These are phyloP conservation scores for Leccinum boreale DNA, from an alignment of 768 basidiomycete species.

Conservation along the genomic window DNA sequence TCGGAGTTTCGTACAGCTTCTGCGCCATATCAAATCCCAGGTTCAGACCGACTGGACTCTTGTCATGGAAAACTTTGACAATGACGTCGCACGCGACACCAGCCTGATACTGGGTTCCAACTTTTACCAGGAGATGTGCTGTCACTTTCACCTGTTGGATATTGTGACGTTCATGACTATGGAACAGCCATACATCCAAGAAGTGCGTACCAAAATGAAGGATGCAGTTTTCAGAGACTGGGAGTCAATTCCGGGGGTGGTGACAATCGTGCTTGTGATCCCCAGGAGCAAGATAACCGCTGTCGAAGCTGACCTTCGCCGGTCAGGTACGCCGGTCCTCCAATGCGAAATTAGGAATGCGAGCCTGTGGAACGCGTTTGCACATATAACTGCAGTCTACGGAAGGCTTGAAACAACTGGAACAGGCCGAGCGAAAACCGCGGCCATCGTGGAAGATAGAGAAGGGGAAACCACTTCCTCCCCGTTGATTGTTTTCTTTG, in stretches of 20 bases:
- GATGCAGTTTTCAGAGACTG: conserved; percentile 30
- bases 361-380: conserved; percentile 16
- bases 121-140: conserved; percentile 46
- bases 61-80: conserved; percentile 36
- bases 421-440: conserved; percentile 16
- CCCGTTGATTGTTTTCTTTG: conserved; percentile 26
- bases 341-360: conserved; percentile 22
- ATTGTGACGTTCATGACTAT: conserved; percentile 32
- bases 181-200: conserved; percentile 10
- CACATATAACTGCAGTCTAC: conserved; percentile 18
- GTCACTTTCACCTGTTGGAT: conserved; percentile 40
- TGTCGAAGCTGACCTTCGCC: conserved; percentile 24
- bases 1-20: conserved; percentile 44
- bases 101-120: conserved; percentile 25
- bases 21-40: conserved; percentile 38
- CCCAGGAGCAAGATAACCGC: conserved; percentile 26
- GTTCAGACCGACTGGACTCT: conserved; percentile 40
- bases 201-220: conserved; percentile 3
- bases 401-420: conserved; percentile 20
- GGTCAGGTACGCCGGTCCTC: conserved; percentile 20
- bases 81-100: conserved; percentile 5
- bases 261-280: conserved; percentile 32
- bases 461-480: conserved; percentile 15
- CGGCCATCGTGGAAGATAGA: conserved; percentile 16
- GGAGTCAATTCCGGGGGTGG: conserved; percentile 27